Evolutionary conservation across 169 alveolate species (phyloP).

Genomic region (Condylostoma magnum): DNA sequence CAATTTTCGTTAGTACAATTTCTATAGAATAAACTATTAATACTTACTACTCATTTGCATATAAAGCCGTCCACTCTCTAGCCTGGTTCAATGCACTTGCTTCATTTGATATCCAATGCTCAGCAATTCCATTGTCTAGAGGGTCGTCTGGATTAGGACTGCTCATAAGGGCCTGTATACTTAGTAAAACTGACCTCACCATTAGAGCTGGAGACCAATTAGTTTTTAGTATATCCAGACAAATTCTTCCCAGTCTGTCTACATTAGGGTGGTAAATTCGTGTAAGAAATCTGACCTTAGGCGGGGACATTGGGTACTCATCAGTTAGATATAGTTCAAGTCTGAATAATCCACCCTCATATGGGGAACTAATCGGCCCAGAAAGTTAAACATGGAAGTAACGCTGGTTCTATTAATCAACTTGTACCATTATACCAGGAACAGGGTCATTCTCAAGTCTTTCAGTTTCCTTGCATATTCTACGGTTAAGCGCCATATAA

Average conservation of each 20-base stretch:
- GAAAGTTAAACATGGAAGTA: slow-evolving; percentile 93
- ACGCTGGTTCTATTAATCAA: slow-evolving; percentile 92
- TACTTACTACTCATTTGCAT: slow-evolving; percentile 80
- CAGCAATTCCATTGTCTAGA: slow-evolving; percentile 94
- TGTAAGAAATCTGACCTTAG: slow-evolving; percentile 95
- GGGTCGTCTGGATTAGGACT: slow-evolving; percentile 99
- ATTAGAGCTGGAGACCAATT: slow-evolving; percentile 99
- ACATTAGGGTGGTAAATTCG: slow-evolving; percentile 99
- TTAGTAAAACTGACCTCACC: slow-evolving; percentile 95
- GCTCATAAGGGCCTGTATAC: slow-evolving; percentile 96
- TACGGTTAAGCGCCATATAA: slow-evolving; percentile 28
- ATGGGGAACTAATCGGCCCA: slow-evolving; percentile 98
- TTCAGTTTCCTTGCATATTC: slow-evolving; percentile 32
- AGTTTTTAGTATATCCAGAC: slow-evolving; percentile 97
- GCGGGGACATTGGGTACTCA: slow-evolving; percentile 99
- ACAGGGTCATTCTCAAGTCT: slow-evolving; percentile 55
- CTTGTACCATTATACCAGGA: slow-evolving; percentile 94
- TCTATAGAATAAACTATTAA: no score
- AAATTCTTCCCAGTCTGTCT: slow-evolving; percentile 97
- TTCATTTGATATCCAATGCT: slow-evolving; percentile 92
- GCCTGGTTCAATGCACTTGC: slow-evolving; percentile 90
- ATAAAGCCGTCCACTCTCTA: slow-evolving; percentile 87
- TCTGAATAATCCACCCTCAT: slow-evolving; percentile 93
- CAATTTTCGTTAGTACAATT: no score
- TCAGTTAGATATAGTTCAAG: slow-evolving; percentile 96